phyloP scores from a whole-genome alignment of 2,329 filamentous ascomycete species.

The Periconia macrospinosa region DNA sequence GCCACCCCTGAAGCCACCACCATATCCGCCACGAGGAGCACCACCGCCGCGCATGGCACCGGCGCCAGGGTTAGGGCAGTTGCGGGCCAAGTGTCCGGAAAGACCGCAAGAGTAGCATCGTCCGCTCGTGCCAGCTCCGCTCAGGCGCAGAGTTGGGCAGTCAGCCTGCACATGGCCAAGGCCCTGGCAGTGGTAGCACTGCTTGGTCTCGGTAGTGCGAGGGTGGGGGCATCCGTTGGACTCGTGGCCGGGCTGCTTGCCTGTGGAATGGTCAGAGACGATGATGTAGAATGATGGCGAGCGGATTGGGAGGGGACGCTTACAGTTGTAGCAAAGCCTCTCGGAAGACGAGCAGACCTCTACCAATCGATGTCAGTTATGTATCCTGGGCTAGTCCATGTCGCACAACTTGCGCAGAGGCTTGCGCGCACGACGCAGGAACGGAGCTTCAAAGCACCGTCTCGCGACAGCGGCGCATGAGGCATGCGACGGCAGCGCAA shows the following conservation, averaged over 20 bases:
- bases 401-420: constrained; percentile 15
- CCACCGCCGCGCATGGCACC: constrained; percentile 67
- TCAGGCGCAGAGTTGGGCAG: constrained; percentile 93
- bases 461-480: constrained; percentile 15
- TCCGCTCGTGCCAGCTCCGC: constrained; percentile 75
- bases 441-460: constrained; percentile 8
- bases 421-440: constrained; percentile 20
- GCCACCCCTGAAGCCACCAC: constrained; percentile 70
- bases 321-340: constrained; percentile 99
- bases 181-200: constrained; percentile 99
- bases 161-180: constrained; percentile 98
- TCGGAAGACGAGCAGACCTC: constrained; percentile 98
- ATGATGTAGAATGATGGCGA: constrained; percentile 7
- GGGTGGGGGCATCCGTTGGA: constrained; percentile 97
- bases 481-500: constrained; percentile 22
- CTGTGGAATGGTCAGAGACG: constrained; percentile 42
- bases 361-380: constrained; percentile 37
- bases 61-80: constrained; percentile 76
- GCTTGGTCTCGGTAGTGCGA: constrained; percentile 96
- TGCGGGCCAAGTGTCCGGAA: constrained; percentile 87
- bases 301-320: constrained; percentile 32
- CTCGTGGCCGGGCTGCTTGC: constrained; percentile 92
- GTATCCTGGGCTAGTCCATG: constrained; percentile 1
- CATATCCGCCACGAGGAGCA: constrained; percentile 71
- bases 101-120: constrained; percentile 98